These are phyloP conservation scores for Stipa capillata DNA, from an alignment of 176 grass and related monocot species.

Conservation along the genomic window DNA sequence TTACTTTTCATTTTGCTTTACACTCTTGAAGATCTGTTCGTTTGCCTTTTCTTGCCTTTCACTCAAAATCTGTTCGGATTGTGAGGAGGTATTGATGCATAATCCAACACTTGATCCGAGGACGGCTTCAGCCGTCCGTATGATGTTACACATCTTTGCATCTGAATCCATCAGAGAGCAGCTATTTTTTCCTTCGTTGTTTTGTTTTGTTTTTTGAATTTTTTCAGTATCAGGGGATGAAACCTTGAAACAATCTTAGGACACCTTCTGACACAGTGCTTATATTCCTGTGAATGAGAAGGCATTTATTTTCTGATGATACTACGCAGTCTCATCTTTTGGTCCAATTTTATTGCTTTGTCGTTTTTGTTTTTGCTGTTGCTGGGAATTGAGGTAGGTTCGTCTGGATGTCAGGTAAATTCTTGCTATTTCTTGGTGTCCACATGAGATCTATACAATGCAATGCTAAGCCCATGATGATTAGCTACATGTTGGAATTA, in stretches of 20 bases:
- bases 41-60: not conserved
- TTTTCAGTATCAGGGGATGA: slow-evolving; percentile 42
- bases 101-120: slow-evolving; percentile 83
- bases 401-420: not conserved
- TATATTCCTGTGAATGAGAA: slow-evolving; percentile 55
- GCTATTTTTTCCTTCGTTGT: not conserved
- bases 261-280: slow-evolving; percentile 69
- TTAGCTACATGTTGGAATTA: slow-evolving; percentile 76
- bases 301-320: slow-evolving; percentile 60
- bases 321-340: too few species aligned
- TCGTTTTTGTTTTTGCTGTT: too few species aligned
- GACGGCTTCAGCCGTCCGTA: not conserved
- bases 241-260: slow-evolving; percentile 64
- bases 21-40: not conserved
- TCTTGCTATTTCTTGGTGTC: not conserved
- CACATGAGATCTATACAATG: too few species aligned
- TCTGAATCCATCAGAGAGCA: slow-evolving; percentile 29
- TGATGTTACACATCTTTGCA: slow-evolving; percentile 30
- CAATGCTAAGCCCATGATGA: slow-evolving; percentile 40
- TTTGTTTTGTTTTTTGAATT: accelerated
- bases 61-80: not conserved
- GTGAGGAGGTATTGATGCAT: slow-evolving; percentile 41
- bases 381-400: too few species aligned
- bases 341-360: too few species aligned
- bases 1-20: not conserved